Base-by-base conservation (phyloP, 1,139 yeast species). In the Taphrina betulina region DNA sequence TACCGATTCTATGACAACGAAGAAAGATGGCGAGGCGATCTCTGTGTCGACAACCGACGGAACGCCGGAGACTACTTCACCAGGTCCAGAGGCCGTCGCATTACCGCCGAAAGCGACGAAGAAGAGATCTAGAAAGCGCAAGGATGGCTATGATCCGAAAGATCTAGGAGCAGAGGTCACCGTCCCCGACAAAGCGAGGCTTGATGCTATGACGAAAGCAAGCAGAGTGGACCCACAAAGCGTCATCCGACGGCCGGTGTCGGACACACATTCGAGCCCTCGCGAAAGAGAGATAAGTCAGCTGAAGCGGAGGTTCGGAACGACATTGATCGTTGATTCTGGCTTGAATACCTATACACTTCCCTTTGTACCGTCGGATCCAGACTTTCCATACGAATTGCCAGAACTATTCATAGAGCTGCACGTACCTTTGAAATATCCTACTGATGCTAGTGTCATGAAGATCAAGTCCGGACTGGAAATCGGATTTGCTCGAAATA, bases 351-450 rank as follows among this genome's bases (percentile, higher is more conserved):
- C 33, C 2, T 50, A 31, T 24, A 10, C 8, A 5, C 23, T 50
- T n/a, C 46, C 54, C 5, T 43, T 52, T 28, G 29, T 29, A 16
- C 90, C 92, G 0, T 75, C 83, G 0, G 92, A 83, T 65, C 90
- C 90, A 0, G 86, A 83, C 38, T 85, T 85, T 65, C 85, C 90
- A 0, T 84, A 75, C 65, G 87, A 82, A 58, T 68, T 85, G 28
- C 76, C 75, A 5, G 63, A 67, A 17, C 71, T 85, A 57, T 73
- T 77, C 51, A 64, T 84, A 31, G 76, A 78, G 54, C 67, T 85
- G 46, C 70, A 75, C 48, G 71, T 85, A 3, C 89, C 92, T 0
- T 63, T 67, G 1, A 70, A 69, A 26, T 84, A 82, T 63, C 90
- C 90, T 0, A 63, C 68, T 36, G 38, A 53, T 4, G 53, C 55